Conservation (phyloP, 306 rosid species). For the Quercus berberidifolia region DNA sequence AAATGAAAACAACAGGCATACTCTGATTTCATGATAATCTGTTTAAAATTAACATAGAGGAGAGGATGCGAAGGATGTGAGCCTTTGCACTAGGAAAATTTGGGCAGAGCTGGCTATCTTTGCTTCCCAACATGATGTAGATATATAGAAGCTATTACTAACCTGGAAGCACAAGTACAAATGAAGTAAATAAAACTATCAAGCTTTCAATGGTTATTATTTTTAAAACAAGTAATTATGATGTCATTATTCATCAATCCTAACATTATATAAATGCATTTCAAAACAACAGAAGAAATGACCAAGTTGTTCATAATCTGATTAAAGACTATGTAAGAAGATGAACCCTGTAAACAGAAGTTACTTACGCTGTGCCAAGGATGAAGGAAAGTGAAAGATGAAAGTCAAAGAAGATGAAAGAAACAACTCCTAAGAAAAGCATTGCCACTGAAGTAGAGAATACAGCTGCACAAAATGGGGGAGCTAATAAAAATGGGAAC, state of each 20-base stretch:
- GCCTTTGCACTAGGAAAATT: neutral
- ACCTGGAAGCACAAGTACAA: conserved; percentile 42
- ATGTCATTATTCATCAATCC: neutral
- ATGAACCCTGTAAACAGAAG: conserved; percentile 13
- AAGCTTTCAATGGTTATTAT: neutral
- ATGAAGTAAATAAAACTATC: neutral
- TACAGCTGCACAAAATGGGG: conserved; percentile 60
- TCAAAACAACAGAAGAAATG: neutral
- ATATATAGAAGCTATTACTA: conserved; percentile 80
- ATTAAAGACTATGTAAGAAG: neutral
- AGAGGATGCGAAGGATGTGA: neutral
- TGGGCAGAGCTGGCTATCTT: conserved; percentile 29
- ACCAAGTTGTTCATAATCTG: neutral
- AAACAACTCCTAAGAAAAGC: conserved; percentile 91
- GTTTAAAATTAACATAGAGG: neutral
- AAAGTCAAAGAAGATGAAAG: conserved; percentile 86
- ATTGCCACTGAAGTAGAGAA: conserved; percentile 96
- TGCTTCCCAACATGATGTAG: conserved; percentile 84
- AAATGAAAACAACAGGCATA: neutral
- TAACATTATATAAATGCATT: neutral
- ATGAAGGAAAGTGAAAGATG: conserved; percentile 92
- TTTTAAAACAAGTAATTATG: neutral
- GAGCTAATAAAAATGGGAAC: conserved; percentile 24
- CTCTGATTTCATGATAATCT: neutral
- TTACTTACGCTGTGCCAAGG: conserved; percentile 86